Percentiles rank a stretch among this genome's conserved stretches.
phyloP scores from a whole-genome alignment of 2,329 filamentous ascomycete species.

The Trichothecium roseum region DNA sequence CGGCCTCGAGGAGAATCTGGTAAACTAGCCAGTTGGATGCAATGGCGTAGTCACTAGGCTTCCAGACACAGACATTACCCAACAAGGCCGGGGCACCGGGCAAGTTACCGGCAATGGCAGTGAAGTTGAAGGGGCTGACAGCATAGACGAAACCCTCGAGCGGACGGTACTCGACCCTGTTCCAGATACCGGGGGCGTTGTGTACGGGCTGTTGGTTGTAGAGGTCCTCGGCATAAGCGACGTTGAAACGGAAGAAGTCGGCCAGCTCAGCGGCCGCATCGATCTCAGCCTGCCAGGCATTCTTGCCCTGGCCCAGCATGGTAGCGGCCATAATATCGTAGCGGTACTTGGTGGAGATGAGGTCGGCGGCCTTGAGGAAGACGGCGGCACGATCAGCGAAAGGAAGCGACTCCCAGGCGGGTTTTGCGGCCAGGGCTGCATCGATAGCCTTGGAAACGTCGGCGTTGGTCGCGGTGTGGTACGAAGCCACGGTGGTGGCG shows the following conservation, averaged over 20 bases:
- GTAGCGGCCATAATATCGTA: constrained; percentile 95
- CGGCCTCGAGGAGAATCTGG: constrained; percentile 83
- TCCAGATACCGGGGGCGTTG: constrained; percentile 80
- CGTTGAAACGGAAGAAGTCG: constrained; percentile 91
- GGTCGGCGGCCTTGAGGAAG: constrained; percentile 91
- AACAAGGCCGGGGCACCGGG: constrained; percentile 74
- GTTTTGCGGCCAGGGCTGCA: constrained; percentile 75
- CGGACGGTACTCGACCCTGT: constrained; percentile 78
- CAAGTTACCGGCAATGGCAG: constrained; percentile 83
- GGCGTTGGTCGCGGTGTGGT: constrained; percentile 67
- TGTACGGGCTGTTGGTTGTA: constrained; percentile 81
- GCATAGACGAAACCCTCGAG: constrained; percentile 95
- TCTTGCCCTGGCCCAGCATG: constrained; percentile 95
- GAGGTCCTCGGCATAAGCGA: constrained; percentile 84
- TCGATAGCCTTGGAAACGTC: constrained; percentile 76
- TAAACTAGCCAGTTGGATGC: constrained; percentile 88
- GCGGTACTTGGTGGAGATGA: constrained; percentile 84
- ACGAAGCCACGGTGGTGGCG: constrained; percentile 64
- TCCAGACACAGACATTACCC: constrained; percentile 94
- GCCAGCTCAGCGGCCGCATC: constrained; percentile 85
- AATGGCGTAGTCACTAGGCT: constrained; percentile 83
- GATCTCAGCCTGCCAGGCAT: constrained; percentile 98
- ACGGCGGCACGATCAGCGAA: constrained; percentile 87
- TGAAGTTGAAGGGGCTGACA: constrained; percentile 94
- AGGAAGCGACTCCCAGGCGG: constrained; percentile 73